Evolutionary conservation across 176 grass and related monocot genomes (phyloP), one percentile per base, ranked within the genome.

Genomic region (Hordeum marinum): DNA sequence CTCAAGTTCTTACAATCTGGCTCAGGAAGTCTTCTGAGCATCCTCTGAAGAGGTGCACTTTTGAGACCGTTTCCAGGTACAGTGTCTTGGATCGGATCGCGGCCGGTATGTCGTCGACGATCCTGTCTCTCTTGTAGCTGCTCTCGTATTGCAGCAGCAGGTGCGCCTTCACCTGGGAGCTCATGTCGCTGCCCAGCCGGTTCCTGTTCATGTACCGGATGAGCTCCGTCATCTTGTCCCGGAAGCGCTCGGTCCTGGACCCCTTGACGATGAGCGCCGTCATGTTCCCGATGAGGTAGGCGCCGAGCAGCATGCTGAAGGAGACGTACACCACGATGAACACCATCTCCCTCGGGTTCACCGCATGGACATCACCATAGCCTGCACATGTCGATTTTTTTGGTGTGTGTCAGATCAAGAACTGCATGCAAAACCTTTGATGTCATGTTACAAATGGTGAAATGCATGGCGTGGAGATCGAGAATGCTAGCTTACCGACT

Each of bases 181-280:
- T 92, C 78, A 95, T 88, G 10, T 83, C 91, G 68, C 81, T 90
- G 29, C 85, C 87, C 24, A 98, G 93, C 81, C 87, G 85, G 76
- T 95, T 98, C 87, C 91, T 89, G 76, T 95, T 95, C 95, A 98
- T 95, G 85, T 98, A 98, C 83, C 92, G 87, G 87, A 90, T 93
- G 26, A 98, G 80, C 69, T 98, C 95, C 9, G 91, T 85, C 95
- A 98, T 98, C 88, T 85, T 98, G 88, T 98, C 95, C 48, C 95
- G 10, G 79, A 98, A 98, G 42, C 85, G 82, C 89, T 98, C 95
- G 0, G 95, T 98, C 84, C 82, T 94, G 0, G 95, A 98, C 1
- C 93, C 95, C 75, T 89, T 95, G 8, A 98, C 95, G 8, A 98
- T 98, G 39, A 98, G 77, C 64, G 95, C 95, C 3, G 93, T 98